phyloP scores from a whole-genome alignment of 305 asterid genomes.

The Solanum chacoense region DNA sequence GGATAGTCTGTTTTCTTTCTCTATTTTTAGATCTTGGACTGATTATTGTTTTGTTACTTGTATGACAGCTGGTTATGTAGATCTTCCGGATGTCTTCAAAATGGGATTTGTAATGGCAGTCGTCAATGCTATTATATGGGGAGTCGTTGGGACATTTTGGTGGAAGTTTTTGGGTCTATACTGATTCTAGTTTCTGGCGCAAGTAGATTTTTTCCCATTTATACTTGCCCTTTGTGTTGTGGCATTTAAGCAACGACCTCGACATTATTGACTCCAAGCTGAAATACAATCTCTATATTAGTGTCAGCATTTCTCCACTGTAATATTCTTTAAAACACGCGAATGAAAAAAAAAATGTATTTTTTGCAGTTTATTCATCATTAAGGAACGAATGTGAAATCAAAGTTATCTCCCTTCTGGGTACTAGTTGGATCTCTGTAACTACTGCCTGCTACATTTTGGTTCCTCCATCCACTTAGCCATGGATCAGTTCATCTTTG shows the following conservation, averaged over 20 bases:
- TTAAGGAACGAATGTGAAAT: background rate
- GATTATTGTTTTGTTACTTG: conserved; percentile 9
- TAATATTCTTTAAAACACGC: background rate
- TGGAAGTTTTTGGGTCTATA: conserved; percentile 94
- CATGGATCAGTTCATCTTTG: background rate
- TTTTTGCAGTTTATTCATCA: background rate
- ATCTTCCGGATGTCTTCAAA: conserved; percentile 90
- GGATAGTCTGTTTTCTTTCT: background rate
- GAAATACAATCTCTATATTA: background rate
- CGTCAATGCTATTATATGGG: conserved; percentile 76
- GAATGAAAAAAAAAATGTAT: background rate
- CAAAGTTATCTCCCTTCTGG: background rate
- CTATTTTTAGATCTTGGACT: background rate
- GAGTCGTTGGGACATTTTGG: conserved; percentile 66
- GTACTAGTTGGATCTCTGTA: background rate
- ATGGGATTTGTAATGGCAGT: conserved; percentile 69
- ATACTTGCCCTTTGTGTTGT: conserved; percentile 9
- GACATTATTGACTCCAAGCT: background rate
- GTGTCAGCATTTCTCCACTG: background rate
- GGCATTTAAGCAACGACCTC: background rate
- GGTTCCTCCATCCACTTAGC: background rate
- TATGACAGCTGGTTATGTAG: conserved; percentile 76
- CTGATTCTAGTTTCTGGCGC: conserved; percentile 18
- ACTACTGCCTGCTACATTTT: background rate
- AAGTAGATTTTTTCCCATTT: conserved; percentile 14